A percentile compares a stretch with the other conserved stretches of the same genome.
Conservation (phyloP, 345 rosid genomes). For the Ceriops decandra region DNA sequence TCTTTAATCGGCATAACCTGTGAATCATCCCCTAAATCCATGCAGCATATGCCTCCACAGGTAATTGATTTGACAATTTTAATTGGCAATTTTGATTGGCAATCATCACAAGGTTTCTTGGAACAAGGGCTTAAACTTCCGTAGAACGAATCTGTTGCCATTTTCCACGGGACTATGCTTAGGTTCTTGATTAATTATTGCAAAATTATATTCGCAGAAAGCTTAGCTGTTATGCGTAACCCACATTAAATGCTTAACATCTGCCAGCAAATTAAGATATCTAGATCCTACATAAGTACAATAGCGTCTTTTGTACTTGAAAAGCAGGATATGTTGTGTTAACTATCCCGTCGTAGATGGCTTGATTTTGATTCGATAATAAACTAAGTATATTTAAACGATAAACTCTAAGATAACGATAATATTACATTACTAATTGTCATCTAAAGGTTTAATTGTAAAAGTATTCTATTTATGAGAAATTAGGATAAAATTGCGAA, state of each 20-base stretch:
- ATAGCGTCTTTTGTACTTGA: not conserved
- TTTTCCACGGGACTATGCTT: too few species aligned
- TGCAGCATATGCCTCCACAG: conserved; percentile 41
- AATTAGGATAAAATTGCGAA: too few species aligned
- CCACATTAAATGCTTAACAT: not conserved
- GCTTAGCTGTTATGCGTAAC: not conserved
- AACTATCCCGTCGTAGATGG: not conserved
- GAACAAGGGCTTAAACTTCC: conserved; percentile 27
- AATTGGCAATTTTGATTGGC: conserved; percentile 10
- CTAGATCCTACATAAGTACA: not conserved
- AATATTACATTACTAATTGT: too few species aligned
- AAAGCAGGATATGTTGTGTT: not conserved
- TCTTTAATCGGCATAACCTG: conserved; percentile 26
- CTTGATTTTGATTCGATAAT: too few species aligned
- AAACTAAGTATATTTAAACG: too few species aligned
- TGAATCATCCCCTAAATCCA: conserved; percentile 48
- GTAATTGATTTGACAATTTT: not conserved
- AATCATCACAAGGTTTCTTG: conserved; percentile 35
- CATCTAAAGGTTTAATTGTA: too few species aligned
- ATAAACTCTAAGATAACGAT: too few species aligned
- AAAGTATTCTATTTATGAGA: too few species aligned
- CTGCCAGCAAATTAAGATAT: not conserved
- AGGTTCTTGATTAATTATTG: not conserved
- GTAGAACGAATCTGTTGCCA: conserved; percentile 30
- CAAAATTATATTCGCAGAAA: not conserved